phyloP scores from a whole-genome alignment of 2,329 filamentous ascomycete species.

The Cladophialophora bantiana region DNA sequence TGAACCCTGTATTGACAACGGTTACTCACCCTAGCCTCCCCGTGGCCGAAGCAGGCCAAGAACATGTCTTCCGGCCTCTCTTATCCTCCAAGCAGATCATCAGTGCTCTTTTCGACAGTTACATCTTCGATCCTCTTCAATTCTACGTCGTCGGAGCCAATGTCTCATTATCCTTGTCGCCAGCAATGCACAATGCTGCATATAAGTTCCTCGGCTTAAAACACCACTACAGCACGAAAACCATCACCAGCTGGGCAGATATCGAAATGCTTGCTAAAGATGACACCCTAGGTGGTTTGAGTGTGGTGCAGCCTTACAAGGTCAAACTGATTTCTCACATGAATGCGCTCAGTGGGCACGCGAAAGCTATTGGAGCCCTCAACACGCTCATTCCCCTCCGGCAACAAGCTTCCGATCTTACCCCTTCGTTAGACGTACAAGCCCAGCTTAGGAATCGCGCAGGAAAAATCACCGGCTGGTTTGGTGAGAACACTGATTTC shows the following conservation, averaged over 20 bases:
- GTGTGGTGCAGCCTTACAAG: conserved; percentile 54
- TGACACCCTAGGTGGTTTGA: conserved; percentile 51
- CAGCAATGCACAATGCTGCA: conserved; percentile 53
- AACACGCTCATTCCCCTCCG: conserved; percentile 55
- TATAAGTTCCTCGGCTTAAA: conserved; percentile 50
- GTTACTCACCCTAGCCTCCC: conserved; percentile 51
- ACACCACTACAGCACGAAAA: conserved; percentile 50
- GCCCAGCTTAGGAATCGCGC: conserved; percentile 52
- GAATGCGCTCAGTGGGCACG: conserved; percentile 50
- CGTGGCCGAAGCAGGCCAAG: conserved; percentile 28
- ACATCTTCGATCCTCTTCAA: conserved; percentile 51
- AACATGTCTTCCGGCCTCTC: conserved; percentile 44
- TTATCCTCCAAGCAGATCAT: conserved; percentile 37
- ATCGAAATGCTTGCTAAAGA: conserved; percentile 49
- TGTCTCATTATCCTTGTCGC: conserved; percentile 52
- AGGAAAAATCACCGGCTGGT: conserved; percentile 51
- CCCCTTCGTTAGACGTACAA: conserved; percentile 50
- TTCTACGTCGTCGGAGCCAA: conserved; percentile 53
- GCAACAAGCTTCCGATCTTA: conserved; percentile 46
- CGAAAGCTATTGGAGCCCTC: conserved; percentile 55
- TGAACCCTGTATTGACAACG: conserved; percentile 51
- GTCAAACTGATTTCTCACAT: conserved; percentile 50
- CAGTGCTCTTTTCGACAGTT: conserved; percentile 50
- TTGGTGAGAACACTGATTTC: conserved; percentile 55
- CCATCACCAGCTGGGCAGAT: conserved; percentile 47